Conservation (phyloP, 768 basidiomycete genomes). For the Cystobasidium onofrii region DNA sequence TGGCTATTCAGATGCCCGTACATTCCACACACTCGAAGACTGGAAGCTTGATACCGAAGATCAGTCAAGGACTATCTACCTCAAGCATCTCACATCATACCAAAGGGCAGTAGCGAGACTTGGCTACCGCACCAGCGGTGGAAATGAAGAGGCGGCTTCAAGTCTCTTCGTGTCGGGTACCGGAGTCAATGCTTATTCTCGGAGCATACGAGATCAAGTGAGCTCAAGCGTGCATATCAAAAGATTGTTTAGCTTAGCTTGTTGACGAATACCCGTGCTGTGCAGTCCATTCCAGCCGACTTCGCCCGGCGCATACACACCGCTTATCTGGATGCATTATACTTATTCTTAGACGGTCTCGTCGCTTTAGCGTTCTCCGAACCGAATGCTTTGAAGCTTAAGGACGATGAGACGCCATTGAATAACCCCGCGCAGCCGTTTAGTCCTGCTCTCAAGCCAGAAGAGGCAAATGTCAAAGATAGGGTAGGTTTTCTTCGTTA, state of each 20-base stretch:
- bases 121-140: slow-evolving; percentile 73
- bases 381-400: slow-evolving; percentile 19
- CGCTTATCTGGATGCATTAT: slow-evolving; percentile 75
- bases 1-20: slow-evolving; percentile 76
- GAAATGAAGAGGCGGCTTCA: slow-evolving; percentile 52
- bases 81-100: slow-evolving; percentile 68
- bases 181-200: background rate
- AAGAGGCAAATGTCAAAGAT: slow-evolving; percentile 37
- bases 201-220: background rate
- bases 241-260: no score
- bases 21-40: slow-evolving; percentile 76
- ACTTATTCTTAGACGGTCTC: slow-evolving; percentile 77
- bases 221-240: background rate
- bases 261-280: no score
- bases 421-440: background rate
- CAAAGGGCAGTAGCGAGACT: slow-evolving; percentile 67
- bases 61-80: slow-evolving; percentile 62
- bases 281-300: slow-evolving; percentile 51
- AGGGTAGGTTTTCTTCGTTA: slow-evolving; percentile 27
- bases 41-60: slow-evolving; percentile 64
- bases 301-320: slow-evolving; percentile 68
- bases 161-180: slow-evolving; percentile 48
- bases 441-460: slow-evolving; percentile 39
- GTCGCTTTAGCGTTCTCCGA: slow-evolving; percentile 62
- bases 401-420: background rate